These are phyloP conservation scores for Candida hispaniensis DNA, from an alignment of 805 yeast species.

Conservation along the genomic window DNA sequence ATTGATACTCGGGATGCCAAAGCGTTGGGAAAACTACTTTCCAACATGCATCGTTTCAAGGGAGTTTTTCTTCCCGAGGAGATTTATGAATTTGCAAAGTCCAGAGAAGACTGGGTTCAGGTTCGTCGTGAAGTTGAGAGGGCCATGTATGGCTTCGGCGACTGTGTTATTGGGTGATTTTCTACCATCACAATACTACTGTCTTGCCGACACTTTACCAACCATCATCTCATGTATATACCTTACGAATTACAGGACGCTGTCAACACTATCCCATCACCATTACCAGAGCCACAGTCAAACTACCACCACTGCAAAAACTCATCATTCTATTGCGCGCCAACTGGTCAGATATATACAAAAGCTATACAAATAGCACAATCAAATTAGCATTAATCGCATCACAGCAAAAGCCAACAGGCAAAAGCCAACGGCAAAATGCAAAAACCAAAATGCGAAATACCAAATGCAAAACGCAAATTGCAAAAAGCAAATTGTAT, in stretches of 20 bases:
- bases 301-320: not conserved
- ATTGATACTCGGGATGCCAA: constrained; percentile 66
- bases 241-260: not conserved
- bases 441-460: no score
- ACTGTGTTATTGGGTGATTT: constrained; percentile 49
- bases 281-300: constrained; percentile 5
- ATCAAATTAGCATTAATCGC: no score
- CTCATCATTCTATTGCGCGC: constrained; percentile 1
- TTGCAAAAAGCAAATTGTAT: no score
- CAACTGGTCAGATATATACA: constrained; percentile 1
- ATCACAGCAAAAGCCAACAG: no score
- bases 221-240: not conserved
- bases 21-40: constrained; percentile 70
- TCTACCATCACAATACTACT: not conserved
- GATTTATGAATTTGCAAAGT: constrained; percentile 80
- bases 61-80: constrained; percentile 90
- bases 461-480: no score
- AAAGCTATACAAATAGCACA: no score
- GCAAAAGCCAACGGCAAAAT: no score
- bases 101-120: constrained; percentile 75
- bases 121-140: constrained; percentile 77
- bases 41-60: constrained; percentile 75
- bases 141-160: constrained; percentile 88
- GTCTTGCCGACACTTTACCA: constrained; percentile 1
- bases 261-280: not conserved